Base-by-base conservation (phyloP, 305 asterid species). In the Plantago lanceolata region DNA sequence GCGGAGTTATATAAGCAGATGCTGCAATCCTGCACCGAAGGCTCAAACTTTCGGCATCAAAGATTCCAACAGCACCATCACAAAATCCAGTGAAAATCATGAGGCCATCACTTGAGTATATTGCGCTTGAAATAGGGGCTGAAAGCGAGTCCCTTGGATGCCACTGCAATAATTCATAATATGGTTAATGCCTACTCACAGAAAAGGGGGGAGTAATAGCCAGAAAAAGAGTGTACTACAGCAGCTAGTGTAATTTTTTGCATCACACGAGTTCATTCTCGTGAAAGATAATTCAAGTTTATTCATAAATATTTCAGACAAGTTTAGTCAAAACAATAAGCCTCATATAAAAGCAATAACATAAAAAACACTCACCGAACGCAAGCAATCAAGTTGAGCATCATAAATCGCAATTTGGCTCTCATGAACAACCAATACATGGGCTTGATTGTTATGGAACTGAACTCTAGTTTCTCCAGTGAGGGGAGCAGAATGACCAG, bases 391-490 rank as follows among this genome's bases (percentile, higher is more conserved):
- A 52, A 92, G 97, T 72, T 92, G 95, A 55, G 94, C 71, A 76
- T 89, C 97, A 33, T 82, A 89, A 67, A 87, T 66, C 14, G 94
- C 84, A 57, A 92, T 81, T 76, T 92, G 98, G 80, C 88, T 89
- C 78, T 92, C 98, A 70, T 92, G 98, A 65, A 84, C 89, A 44
- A 92, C 98, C 64, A 92, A 75, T 40, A 92, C 74, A 80, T 89
- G 97, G 35, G 96, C 78, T 75, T 92, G 98, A 76, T 87, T 89
- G 74, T 89, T 89, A 69, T 89, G 98, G 68, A 92, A 87, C 76
- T 89, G 98, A 76, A 92, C 98, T 75, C 78, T 81, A 63, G 98
- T 89, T 76, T 92, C 98, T 72, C 96, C 96, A 57, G 73, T 76
- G 57, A 85, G 69, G 48, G 96, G 85, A 71, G 85, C 47, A 51